phyloP scores from a whole-genome alignment of 1,139 yeast species.

The Hanseniaspora sp. region DNA sequence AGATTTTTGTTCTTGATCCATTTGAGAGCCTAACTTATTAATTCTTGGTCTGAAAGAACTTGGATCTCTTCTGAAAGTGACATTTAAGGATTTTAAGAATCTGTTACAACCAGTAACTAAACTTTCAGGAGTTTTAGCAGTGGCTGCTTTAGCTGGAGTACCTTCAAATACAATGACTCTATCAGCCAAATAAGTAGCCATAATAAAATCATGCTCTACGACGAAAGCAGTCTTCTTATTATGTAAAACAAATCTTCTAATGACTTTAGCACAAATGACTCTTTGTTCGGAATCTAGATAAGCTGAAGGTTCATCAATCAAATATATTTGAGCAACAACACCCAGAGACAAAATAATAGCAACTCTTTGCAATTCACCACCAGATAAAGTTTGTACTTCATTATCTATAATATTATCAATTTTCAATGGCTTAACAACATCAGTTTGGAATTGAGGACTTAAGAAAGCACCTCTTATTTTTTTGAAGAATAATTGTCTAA shows the following conservation, averaged over 20 bases:
- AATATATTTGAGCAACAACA: constrained; percentile 86
- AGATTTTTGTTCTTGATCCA: constrained; percentile 93
- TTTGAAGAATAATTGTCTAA: constrained; percentile 91
- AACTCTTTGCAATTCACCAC: constrained; percentile 99
- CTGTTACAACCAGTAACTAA: constrained; percentile 92
- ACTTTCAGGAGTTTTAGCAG: constrained; percentile 81
- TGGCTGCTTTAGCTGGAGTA: constrained; percentile 69
- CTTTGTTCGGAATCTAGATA: constrained; percentile 98
- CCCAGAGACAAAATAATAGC: constrained; percentile 94
- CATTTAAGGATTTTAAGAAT: constrained; percentile 92
- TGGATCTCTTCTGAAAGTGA: constrained; percentile 98
- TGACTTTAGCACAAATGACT: constrained; percentile 95
- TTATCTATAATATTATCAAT: constrained; percentile 92
- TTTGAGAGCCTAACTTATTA: constrained; percentile 91
- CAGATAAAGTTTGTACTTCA: constrained; percentile 93
- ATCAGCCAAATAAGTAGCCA: constrained; percentile 98
- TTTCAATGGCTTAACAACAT: constrained; percentile 87
- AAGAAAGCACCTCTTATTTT: constrained; percentile 88
- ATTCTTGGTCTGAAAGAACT: constrained; percentile 96
- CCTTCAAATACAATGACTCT: constrained; percentile 98
- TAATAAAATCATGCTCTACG: constrained; percentile 99
- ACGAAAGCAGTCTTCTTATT: constrained; percentile 94
- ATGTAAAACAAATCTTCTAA: constrained; percentile 90
- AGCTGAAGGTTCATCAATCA: constrained; percentile 97
- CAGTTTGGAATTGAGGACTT: constrained; percentile 96